phyloP scores from a whole-genome alignment of 2,329 filamentous ascomycete species.

The Orbilia brochopaga region DNA sequence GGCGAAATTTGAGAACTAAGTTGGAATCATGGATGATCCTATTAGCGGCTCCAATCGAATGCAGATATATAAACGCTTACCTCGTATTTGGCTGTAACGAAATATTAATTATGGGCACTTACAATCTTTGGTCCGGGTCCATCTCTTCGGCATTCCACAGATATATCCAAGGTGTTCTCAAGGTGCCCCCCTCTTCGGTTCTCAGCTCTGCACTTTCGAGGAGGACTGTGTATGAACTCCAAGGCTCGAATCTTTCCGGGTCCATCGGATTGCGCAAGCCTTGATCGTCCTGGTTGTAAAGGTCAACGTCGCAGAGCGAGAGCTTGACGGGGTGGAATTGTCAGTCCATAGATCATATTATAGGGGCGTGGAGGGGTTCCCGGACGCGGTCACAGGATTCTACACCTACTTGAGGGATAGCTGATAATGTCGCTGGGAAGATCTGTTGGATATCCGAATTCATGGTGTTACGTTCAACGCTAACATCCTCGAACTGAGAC shows the following conservation, averaged over 20 bases:
- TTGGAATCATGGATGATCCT: conserved; percentile 4
- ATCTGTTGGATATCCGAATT: conserved; percentile 36
- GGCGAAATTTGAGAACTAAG: conserved; percentile 10
- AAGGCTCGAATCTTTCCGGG: conserved; percentile 27
- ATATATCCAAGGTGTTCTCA: conserved; percentile 46
- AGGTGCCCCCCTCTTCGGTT: conserved; percentile 13
- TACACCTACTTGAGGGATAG: conserved; percentile 34
- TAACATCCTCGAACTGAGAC: conserved; percentile 31
- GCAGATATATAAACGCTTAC: not conserved
- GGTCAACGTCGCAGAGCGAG: conserved; percentile 9
- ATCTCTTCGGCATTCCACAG: conserved; percentile 40
- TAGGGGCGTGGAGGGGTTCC: not conserved
- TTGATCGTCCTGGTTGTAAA: conserved; percentile 17
- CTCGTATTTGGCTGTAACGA: not conserved
- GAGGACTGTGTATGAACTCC: conserved; percentile 34
- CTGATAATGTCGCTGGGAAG: conserved; percentile 22
- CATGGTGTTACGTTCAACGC: conserved; percentile 24
- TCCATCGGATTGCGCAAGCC: conserved; percentile 25
- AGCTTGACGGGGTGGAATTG: conserved; percentile 8
- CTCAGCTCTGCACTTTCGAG: conserved; percentile 23
- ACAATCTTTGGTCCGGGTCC: conserved; percentile 5
- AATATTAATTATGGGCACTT: conserved; percentile 1
- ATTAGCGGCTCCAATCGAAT: not conserved
- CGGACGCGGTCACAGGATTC: conserved; percentile 13
- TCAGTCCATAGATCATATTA: not conserved